These are phyloP conservation scores for Rhizopogon salebrosus DNA, from an alignment of 768 basidiomycete genomes.

Conservation along the genomic window DNA sequence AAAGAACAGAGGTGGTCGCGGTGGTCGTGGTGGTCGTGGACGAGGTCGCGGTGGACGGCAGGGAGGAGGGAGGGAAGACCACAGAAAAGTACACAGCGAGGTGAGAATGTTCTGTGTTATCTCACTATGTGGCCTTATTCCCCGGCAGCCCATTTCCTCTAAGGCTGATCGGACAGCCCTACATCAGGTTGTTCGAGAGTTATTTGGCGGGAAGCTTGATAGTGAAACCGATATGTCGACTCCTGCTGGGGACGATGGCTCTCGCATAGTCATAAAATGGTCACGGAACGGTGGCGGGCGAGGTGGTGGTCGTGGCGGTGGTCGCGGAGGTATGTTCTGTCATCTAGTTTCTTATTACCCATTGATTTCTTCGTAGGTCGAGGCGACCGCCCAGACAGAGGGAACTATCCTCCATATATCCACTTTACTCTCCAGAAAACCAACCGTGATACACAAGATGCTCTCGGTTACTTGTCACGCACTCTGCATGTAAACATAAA, in stretches of 20 bases:
- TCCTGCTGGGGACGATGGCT: slow-evolving; percentile 57
- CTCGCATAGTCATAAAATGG: slow-evolving; percentile 79
- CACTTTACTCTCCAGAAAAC: slow-evolving; percentile 97
- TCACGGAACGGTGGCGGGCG: slow-evolving; percentile 45
- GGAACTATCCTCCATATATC: slow-evolving; percentile 79
- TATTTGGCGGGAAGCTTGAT: slow-evolving; percentile 82
- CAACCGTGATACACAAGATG: slow-evolving; percentile 96
- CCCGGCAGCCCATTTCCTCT: slow-evolving; percentile 67
- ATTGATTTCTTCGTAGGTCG: slow-evolving; percentile 13
- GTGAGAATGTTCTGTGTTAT: slow-evolving; percentile 41
- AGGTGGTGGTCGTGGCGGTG: slow-evolving; percentile 36
- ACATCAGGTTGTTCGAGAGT: slow-evolving; percentile 73
- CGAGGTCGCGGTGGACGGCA: slow-evolving; percentile 38
- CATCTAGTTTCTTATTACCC: neutral
- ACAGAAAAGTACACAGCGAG: slow-evolving; percentile 74
- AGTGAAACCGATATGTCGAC: slow-evolving; percentile 64
- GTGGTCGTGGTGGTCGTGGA: slow-evolving; percentile 43
- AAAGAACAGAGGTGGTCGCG: slow-evolving; percentile 29
- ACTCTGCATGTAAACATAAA: slow-evolving; percentile 70
- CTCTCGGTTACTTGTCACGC: slow-evolving; percentile 74
- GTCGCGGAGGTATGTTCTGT: slow-evolving; percentile 17
- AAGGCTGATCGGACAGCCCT: slow-evolving; percentile 79
- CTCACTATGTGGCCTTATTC: slow-evolving; percentile 6
- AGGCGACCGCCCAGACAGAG: slow-evolving; percentile 47
- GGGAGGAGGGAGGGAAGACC: slow-evolving; percentile 49